Evolutionary conservation across 768 basidiomycete genomes (phyloP).

Genomic region (Peribolospora kevripleyi): DNA sequence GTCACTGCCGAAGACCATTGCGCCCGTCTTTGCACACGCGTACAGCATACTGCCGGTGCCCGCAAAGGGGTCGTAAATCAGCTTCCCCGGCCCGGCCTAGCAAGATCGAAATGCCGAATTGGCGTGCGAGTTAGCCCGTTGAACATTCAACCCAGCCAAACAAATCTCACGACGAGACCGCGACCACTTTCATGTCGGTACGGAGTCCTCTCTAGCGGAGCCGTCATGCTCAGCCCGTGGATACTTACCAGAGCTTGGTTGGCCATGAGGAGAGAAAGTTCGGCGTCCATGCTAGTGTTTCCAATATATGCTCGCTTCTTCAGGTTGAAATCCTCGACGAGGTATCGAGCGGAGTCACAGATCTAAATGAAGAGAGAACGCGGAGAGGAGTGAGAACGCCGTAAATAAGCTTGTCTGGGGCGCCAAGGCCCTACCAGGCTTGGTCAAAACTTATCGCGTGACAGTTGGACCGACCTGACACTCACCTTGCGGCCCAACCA

Average conservation of each 20-base stretch:
- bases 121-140: not conserved
- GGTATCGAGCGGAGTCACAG: constrained; percentile 22
- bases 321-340: constrained; percentile 52
- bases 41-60: constrained; percentile 21
- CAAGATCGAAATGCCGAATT: not conserved
- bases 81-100: constrained; percentile 63
- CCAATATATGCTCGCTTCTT: constrained; percentile 79
- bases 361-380: constrained; percentile 1
- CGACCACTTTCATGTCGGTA: too few relatives aligned
- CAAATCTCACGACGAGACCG: not conserved
- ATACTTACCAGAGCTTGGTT: constrained; percentile 59
- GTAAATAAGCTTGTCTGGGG: not conserved
- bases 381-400: not conserved
- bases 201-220: too few relatives aligned
- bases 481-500: constrained; percentile 75
- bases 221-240: not conserved
- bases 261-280: constrained; percentile 85
- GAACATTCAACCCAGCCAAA: too few relatives aligned
- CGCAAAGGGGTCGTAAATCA: constrained; percentile 84
- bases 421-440: not conserved
- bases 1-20: constrained; percentile 68
- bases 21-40: constrained; percentile 67
- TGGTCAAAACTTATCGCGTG: too few relatives aligned
- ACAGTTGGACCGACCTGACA: constrained; percentile 6
- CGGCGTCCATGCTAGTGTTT: constrained; percentile 94